phyloP scores from a whole-genome alignment of 208 protist genomes.

The Leishmania arabica region DNA sequence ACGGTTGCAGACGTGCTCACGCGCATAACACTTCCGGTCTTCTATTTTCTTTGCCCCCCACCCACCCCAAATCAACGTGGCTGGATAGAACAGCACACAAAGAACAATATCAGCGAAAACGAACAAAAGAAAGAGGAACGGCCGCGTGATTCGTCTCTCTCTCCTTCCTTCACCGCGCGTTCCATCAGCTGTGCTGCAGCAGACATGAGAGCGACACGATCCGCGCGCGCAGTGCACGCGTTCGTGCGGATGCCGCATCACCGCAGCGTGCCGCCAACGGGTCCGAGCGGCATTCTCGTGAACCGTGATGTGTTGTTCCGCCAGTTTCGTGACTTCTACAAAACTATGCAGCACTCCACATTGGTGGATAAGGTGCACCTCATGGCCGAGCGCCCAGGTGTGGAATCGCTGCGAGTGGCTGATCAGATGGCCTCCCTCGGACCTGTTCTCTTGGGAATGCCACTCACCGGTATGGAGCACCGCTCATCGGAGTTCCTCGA shows the following conservation, averaged over 20 bases:
- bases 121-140: neutral
- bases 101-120: no score
- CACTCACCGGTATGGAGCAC: slow-evolving; percentile 83
- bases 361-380: slow-evolving; percentile 92
- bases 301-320: slow-evolving; percentile 89
- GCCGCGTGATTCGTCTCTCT: neutral
- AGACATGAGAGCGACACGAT: slow-evolving; percentile 29
- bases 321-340: slow-evolving; percentile 92
- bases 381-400: slow-evolving; percentile 75
- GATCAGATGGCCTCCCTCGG: slow-evolving; percentile 84
- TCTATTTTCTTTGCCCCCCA: neutral
- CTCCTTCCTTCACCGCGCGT: neutral
- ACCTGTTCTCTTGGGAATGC: slow-evolving; percentile 83
- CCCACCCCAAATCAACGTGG: neutral
- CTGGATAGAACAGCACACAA: neutral
- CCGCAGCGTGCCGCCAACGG: slow-evolving; percentile 78
- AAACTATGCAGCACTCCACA: slow-evolving; percentile 82
- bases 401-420: slow-evolving; percentile 80
- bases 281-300: slow-evolving; percentile 83
- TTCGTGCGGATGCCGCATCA: slow-evolving; percentile 90
- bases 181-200: neutral
- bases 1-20: neutral
- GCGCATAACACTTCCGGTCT: no score
- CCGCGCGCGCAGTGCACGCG: slow-evolving; percentile 60
- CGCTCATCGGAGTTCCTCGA: slow-evolving; percentile 88